phyloP scores from a whole-genome alignment of 768 basidiomycete genomes.

The Mycena kentingensis region DNA sequence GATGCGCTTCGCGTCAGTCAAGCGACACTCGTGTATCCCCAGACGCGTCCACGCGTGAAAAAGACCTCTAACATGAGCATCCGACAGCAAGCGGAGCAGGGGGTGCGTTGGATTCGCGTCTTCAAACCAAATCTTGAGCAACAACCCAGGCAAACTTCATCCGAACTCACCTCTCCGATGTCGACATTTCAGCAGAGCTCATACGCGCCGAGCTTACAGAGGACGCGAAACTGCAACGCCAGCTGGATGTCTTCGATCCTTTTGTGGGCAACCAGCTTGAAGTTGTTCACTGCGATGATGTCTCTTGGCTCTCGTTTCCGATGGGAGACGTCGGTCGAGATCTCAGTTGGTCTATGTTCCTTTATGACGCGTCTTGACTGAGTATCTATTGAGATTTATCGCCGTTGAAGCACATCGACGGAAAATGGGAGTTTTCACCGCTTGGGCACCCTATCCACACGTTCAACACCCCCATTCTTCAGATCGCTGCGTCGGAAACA shows the following conservation, averaged over 20 bases:
- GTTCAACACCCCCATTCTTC: conserved; percentile 71
- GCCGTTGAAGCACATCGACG: conserved; percentile 30
- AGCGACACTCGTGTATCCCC: conserved; percentile 55
- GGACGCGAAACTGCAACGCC: conserved; percentile 40
- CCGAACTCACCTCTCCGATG: conserved; percentile 69
- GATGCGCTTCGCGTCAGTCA: conserved; percentile 26
- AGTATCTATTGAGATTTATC: conserved; percentile 49
- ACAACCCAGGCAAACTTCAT: conserved; percentile 65
- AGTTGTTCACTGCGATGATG: conserved; percentile 19
- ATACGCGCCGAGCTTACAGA: conserved; percentile 56
- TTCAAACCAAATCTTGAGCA: conserved; percentile 1
- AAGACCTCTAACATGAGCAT: conserved; percentile 33
- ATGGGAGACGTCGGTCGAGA: conserved; percentile 60
- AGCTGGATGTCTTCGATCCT: conserved; percentile 56
- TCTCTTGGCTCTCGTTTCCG: conserved; percentile 55
- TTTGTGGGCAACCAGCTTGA: conserved; percentile 57
- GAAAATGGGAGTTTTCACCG: conserved; percentile 40
- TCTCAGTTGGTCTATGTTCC: conserved; percentile 52
- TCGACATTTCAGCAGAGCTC: conserved; percentile 71
- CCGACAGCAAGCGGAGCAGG: conserved; percentile 64
- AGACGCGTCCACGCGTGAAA: conserved; percentile 46
- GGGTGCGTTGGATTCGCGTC: conserved; percentile 39
- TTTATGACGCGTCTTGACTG: conserved; percentile 1
- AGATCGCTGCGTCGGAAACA: conserved; percentile 47
- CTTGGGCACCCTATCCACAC: conserved; percentile 40